Evolutionary conservation across 2,329 filamentous ascomycete species (phyloP).

Genomic region (Penicillium sp.): DNA sequence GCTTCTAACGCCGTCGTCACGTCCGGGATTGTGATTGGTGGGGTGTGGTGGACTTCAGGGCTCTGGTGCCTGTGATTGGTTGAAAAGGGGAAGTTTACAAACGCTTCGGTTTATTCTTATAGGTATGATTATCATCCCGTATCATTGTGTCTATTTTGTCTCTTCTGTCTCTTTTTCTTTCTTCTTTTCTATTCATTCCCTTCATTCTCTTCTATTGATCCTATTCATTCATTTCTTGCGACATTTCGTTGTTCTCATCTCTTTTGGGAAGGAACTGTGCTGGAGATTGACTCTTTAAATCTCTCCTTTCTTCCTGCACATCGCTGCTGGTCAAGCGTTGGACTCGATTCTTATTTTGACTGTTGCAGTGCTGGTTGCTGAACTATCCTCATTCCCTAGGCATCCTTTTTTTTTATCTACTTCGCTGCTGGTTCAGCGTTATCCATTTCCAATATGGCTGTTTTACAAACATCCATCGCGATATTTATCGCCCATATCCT

Average conservation of each 20-base stretch:
- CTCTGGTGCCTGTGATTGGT: constrained; percentile 18
- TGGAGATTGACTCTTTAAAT: constrained; percentile 11
- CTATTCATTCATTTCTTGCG: not conserved
- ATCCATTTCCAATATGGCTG: constrained; percentile 27
- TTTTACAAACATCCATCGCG: constrained; percentile 26
- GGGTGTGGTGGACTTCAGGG: constrained; percentile 14
- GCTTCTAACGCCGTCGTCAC: constrained; percentile 7
- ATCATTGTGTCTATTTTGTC: not conserved
- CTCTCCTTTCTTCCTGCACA: constrained; percentile 3
- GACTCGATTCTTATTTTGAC: not conserved
- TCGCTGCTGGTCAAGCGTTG: constrained; percentile 19
- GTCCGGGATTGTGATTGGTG: constrained; percentile 19
- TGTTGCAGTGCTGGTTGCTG: constrained; percentile 32
- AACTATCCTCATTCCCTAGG: constrained; percentile 21
- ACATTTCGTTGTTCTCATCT: constrained; percentile 8
- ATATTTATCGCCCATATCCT: constrained; percentile 34
- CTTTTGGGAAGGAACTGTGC: constrained; percentile 11
- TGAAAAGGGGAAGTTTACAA: not conserved
- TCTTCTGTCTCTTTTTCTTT: not conserved
- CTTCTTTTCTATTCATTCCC: not conserved
- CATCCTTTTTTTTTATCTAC: constrained; percentile 3
- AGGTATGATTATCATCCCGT: not conserved
- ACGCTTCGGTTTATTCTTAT: not conserved
- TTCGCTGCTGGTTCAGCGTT: constrained; percentile 35
- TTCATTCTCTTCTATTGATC: constrained; percentile 6